These are phyloP conservation scores for Phytophthora cryptogea DNA, from an alignment of 352 stramenopile genomes.

Conservation along the genomic window DNA sequence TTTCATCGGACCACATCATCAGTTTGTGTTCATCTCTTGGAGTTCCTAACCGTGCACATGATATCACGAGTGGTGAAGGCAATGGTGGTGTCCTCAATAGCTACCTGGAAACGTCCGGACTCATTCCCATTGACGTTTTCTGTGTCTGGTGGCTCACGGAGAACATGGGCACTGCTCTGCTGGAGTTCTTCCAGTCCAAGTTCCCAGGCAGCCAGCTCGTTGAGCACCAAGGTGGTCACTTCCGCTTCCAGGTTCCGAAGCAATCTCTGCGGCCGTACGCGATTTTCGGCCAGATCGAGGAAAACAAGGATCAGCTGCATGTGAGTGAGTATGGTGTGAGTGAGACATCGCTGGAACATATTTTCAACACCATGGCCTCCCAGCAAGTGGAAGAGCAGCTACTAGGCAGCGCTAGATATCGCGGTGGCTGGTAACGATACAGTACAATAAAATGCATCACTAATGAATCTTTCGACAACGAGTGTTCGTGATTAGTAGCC, in stretches of 20 bases:
- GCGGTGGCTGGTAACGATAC: constrained; percentile 27
- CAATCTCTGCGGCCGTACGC: constrained; percentile 46
- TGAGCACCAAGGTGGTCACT: constrained; percentile 69
- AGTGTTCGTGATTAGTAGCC: constrained; percentile 59
- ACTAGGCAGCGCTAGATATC: constrained; percentile 41
- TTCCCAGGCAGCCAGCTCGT: constrained; percentile 49
- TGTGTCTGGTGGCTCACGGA: constrained; percentile 63
- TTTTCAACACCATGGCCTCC: constrained; percentile 93
- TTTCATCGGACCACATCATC: constrained; percentile 32
- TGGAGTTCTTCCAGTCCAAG: constrained; percentile 49
- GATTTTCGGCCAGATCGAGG: constrained; percentile 85
- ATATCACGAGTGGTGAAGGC: constrained; percentile 43
- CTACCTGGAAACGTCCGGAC: constrained; percentile 47
- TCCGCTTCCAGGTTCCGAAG: constrained; percentile 76
- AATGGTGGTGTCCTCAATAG: constrained; percentile 49
- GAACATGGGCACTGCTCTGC: constrained; percentile 39
- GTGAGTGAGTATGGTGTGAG: constrained; percentile 91
- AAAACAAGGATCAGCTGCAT: constrained; percentile 52
- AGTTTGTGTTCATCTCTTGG: constrained; percentile 47
- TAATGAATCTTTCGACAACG: constrained; percentile 9
- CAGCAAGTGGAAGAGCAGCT: constrained; percentile 68
- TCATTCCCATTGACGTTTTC: constrained; percentile 60
- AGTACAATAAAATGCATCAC: constrained; percentile 28
- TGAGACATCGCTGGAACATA: constrained; percentile 91
- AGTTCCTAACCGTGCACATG: constrained; percentile 32